A percentile compares a stretch with the other conserved stretches of the same genome.
These are phyloP conservation scores for Aspergillus avenaceus DNA, from an alignment of 495 filamentous ascomycete species.

Conservation along the genomic window DNA sequence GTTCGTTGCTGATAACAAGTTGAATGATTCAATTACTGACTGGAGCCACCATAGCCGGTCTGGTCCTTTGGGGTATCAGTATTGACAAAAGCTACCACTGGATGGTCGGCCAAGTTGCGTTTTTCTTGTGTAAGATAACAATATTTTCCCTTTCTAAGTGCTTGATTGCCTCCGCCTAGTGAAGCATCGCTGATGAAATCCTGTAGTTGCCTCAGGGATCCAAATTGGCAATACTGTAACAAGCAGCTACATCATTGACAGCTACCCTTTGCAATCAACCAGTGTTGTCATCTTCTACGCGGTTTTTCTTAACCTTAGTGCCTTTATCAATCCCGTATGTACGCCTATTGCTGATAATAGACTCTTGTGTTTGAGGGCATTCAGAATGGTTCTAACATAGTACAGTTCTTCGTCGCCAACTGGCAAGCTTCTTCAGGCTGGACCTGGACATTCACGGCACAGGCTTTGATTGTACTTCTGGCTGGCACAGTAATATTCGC, in stretches of 20 bases:
- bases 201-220: conserved; percentile 50
- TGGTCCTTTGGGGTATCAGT: conserved; percentile 54
- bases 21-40: background rate
- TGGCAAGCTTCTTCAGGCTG: conserved; percentile 50
- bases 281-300: conserved; percentile 58
- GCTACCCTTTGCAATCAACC: conserved; percentile 55
- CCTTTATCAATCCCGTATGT: conserved; percentile 44
- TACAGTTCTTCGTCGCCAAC: conserved; percentile 52
- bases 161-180: too few relatives aligned
- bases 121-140: conserved; percentile 43
- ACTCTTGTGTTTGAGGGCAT: background rate
- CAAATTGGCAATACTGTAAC: conserved; percentile 59
- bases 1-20: conserved; percentile 3
- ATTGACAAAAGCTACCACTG: conserved; percentile 55
- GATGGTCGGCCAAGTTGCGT: conserved; percentile 57
- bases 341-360: too few relatives aligned
- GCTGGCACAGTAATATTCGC: conserved; percentile 39
- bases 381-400: conserved; percentile 1
- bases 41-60: conserved; percentile 20
- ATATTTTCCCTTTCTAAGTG: background rate
- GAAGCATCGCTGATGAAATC: too few relatives aligned
- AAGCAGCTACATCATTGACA: conserved; percentile 55
- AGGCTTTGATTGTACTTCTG: conserved; percentile 47
- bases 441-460: conserved; percentile 55
- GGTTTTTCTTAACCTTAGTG: conserved; percentile 54